Evolutionary conservation across 257 asterid genomes (phyloP).

Genomic region (Schizonepeta tenuifolia): DNA sequence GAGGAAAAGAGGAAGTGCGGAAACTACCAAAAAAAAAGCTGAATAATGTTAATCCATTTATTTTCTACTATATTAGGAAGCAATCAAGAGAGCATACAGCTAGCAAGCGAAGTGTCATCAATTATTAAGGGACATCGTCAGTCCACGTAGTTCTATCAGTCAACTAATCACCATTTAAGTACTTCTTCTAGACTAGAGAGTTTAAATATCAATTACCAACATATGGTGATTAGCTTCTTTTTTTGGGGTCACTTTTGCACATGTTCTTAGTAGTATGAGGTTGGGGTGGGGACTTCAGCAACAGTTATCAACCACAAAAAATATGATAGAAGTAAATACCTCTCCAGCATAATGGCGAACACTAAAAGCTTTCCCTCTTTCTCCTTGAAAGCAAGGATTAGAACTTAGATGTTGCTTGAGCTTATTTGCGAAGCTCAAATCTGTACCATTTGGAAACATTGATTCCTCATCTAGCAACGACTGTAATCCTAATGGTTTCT

Average conservation of each 20-base stretch:
- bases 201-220: slow-evolving; percentile 7
- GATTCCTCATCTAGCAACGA: slow-evolving; percentile 98
- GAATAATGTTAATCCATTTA: background rate
- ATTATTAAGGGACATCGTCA: background rate
- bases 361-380: slow-evolving; percentile 80
- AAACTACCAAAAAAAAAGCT: no score
- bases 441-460: slow-evolving; percentile 96
- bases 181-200: background rate
- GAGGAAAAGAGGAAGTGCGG: background rate
- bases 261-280: background rate
- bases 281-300: background rate
- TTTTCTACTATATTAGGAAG: background rate
- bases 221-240: slow-evolving; percentile 7
- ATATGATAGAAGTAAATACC: slow-evolving; percentile 50
- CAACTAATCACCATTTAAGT: slow-evolving; percentile 7
- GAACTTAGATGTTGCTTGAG: slow-evolving; percentile 84
- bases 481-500: slow-evolving; percentile 92
- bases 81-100: slow-evolving; percentile 18
- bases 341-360: slow-evolving; percentile 97
- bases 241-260: slow-evolving; percentile 5
- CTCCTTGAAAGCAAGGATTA: slow-evolving; percentile 85
- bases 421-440: slow-evolving; percentile 93
- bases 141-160: slow-evolving; percentile 3
- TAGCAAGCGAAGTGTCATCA: background rate
- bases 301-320: slow-evolving; percentile 18